Evolutionary conservation across 2,329 filamentous ascomycete species (phyloP), one percentile per base, ranked within the genome.

Genomic region (Sarocladium kiliense): DNA sequence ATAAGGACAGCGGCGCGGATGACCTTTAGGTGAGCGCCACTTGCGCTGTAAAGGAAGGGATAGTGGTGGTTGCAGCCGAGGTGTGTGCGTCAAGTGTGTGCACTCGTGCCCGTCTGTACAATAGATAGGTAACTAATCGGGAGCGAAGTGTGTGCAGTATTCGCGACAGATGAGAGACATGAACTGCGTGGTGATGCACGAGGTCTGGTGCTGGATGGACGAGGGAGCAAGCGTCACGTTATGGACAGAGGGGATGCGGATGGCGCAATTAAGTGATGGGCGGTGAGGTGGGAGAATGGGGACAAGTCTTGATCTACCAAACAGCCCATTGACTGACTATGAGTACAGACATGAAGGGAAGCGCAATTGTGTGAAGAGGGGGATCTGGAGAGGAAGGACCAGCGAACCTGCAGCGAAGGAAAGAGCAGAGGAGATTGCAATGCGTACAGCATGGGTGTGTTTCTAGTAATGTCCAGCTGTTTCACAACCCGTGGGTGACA

Each of bases 351-450:
- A 6, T 32, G 12, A n/a, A n/a, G n/a, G n/a, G n/a, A n/a, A n/a
- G n/a, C n/a, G n/a, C n/a, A n/a, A n/a, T n/a, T n/a, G n/a, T n/a
- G n/a, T n/a, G n/a, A 25, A 21, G 21, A 44, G 41, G 18, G 41
- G 41, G 7, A 44, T 44, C 41, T 9, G 5, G 44, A 5, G 44
- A 49, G n/a, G 44, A 27, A 49, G 23, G 44, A 10, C 23, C 16
- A n/a, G 11, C 23, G 27, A 51, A 51, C 27, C 18, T 51, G 47
- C 30, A 51, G 19, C n/a, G 47, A 51, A 51, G 27, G 47, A 51
- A 36, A 51, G 27, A 36, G 18, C 16, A 19, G 47, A 51, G n/a
- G 27, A 21, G 25, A 49, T 19, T 27, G 10, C 9, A 47, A 47
- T 44, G n/a, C 12, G 3, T n/a, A 16, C 36, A 16, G 5, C 9